Percentiles rank a stretch among this genome's conserved stretches.
Conservation (phyloP, 2,329 filamentous ascomycete species). For the Fusarium temperatum region DNA sequence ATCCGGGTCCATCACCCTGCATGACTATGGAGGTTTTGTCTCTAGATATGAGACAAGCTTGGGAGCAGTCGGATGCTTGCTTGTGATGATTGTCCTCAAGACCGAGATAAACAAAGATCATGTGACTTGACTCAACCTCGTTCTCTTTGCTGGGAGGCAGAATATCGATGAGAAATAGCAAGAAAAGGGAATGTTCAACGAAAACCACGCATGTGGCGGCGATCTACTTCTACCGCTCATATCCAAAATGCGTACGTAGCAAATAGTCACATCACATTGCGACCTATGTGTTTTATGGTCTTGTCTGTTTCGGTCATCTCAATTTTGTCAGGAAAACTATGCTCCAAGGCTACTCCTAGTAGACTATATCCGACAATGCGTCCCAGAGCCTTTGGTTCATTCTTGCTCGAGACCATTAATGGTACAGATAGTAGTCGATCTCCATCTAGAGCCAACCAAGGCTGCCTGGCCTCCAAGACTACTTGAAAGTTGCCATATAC, state of each 20-base stretch:
- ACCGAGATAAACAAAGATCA: neutral
- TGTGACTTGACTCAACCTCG: neutral
- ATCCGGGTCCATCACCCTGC: neutral
- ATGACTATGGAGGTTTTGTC: neutral
- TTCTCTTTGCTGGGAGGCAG: neutral
- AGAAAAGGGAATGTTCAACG: neutral
- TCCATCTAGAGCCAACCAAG: constrained; percentile 1
- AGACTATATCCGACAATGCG: neutral
- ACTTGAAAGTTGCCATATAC: neutral
- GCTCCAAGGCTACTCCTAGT: neutral
- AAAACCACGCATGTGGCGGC: neutral
- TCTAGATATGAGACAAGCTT: constrained; percentile 14
- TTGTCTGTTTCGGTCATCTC: neutral
- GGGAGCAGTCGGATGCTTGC: neutral
- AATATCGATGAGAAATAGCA: neutral
- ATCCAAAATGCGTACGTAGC: neutral
- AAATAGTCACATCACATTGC: neutral
- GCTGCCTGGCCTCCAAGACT: constrained; percentile 3
- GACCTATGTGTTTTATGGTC: neutral
- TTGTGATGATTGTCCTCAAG: neutral
- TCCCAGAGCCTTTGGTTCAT: neutral
- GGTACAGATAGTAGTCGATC: neutral
- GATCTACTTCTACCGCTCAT: neutral
- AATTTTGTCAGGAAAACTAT: neutral
- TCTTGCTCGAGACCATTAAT: neutral